Evolutionary conservation across 148 eudicot genomes (phyloP).

Genomic region (Hydrangea macrophylla): DNA sequence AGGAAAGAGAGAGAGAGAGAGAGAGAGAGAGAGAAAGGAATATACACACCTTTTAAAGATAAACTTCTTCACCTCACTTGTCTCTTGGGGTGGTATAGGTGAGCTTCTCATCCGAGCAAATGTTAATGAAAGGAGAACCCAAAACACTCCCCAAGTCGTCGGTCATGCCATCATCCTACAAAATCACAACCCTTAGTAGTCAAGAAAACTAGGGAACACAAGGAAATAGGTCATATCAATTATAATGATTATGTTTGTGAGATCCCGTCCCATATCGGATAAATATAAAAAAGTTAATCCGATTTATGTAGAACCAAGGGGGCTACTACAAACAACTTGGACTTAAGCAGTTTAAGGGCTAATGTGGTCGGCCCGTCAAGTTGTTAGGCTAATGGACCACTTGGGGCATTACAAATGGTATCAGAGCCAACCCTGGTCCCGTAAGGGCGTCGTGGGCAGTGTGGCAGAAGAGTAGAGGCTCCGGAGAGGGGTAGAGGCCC

Average conservation of each 20-base stretch:
- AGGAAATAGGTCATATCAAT: not conserved
- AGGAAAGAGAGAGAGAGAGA: not conserved
- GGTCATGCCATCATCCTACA: not conserved
- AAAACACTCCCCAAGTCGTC: not conserved
- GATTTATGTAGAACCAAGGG: not conserved
- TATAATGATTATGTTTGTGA: too few species aligned
- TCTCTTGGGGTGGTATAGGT: not conserved
- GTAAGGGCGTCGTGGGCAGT: too few species aligned
- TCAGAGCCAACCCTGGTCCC: too few species aligned
- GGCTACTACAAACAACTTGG: too few species aligned
- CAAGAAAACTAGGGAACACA: not conserved
- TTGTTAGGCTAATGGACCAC: too few species aligned
- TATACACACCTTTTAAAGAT: not conserved
- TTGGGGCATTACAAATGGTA: too few species aligned
- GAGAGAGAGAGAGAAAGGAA: not conserved
- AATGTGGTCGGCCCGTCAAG: not conserved
- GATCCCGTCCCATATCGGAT: too few species aligned
- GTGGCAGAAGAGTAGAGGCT: too few species aligned
- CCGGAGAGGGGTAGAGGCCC: too few species aligned
- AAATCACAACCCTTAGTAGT: not conserved
- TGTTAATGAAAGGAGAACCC: not conserved
- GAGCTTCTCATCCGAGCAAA: not conserved
- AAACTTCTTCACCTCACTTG: not conserved
- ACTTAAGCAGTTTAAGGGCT: too few species aligned
- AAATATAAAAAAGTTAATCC: not conserved